Conservation (phyloP, 306 rosid species). For the Sicyos edulis region DNA sequence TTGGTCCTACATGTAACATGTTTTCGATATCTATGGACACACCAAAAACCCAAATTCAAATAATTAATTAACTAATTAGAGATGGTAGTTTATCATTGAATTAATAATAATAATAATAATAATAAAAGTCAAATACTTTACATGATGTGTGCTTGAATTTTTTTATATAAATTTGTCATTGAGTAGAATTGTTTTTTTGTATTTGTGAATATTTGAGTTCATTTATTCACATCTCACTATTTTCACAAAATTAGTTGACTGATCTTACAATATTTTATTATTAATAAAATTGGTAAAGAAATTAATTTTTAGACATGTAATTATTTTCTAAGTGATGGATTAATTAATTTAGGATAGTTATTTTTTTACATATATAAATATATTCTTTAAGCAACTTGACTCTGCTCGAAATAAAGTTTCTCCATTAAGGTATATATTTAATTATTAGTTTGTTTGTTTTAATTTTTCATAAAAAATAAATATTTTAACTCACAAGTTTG, state of each 20-base stretch:
- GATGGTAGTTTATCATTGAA: background rate
- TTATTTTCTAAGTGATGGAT: no score
- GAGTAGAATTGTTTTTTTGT: background rate
- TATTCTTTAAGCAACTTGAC: background rate
- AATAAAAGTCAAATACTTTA: background rate
- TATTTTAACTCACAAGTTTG: background rate
- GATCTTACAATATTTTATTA: no score
- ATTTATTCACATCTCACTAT: no score
- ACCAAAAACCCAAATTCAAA: background rate
- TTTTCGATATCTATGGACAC: background rate
- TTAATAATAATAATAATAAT: background rate
- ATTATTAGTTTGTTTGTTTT: background rate
- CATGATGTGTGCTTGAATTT: background rate
- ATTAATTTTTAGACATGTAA: no score
- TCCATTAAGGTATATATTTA: background rate
- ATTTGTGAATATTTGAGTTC: no score
- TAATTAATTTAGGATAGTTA: no score
- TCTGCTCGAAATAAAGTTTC: background rate
- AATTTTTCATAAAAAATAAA: background rate
- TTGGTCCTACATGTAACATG: conserved; percentile 6
- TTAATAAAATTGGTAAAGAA: no score
- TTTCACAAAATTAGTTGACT: no score
- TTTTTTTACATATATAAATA: background rate
- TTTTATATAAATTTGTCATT: background rate
- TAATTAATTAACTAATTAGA: background rate